Conservation (phyloP, 108 stramenopile genomes). For the Parmales sp. region DNA sequence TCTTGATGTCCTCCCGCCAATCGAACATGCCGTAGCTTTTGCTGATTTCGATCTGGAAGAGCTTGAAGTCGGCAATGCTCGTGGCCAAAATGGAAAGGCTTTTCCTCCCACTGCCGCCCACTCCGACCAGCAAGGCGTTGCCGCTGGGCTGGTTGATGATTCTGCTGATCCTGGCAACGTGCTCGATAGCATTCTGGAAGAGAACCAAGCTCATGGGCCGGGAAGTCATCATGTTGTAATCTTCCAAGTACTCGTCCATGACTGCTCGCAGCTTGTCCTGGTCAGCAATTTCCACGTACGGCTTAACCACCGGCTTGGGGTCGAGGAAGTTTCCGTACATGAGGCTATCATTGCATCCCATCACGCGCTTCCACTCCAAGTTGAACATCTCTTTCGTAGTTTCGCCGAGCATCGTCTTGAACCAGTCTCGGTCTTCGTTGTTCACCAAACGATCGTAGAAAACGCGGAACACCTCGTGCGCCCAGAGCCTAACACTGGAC, state of each 20-base stretch:
- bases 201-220: slow-evolving; percentile 76
- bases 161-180: slow-evolving; percentile 67
- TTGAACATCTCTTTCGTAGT: slow-evolving; percentile 25
- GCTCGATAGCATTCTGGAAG: slow-evolving; percentile 74
- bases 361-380: slow-evolving; percentile 31
- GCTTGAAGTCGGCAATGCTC: slow-evolving; percentile 69
- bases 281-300: slow-evolving; percentile 43
- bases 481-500: slow-evolving; percentile 53
- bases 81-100: slow-evolving; percentile 69
- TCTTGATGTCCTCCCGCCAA: slow-evolving; percentile 64
- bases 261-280: slow-evolving; percentile 42
- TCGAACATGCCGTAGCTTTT: slow-evolving; percentile 62
- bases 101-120: slow-evolving; percentile 80
- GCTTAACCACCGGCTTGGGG: slow-evolving; percentile 17
- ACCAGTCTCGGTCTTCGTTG: slow-evolving; percentile 54
- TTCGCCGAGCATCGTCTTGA: slow-evolving; percentile 18
- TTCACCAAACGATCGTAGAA: slow-evolving; percentile 65
- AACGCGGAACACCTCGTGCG: slow-evolving; percentile 69
- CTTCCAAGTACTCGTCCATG: slow-evolving; percentile 55
- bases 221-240: slow-evolving; percentile 75
- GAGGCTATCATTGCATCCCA: slow-evolving; percentile 21
- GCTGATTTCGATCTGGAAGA: slow-evolving; percentile 61
- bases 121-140: slow-evolving; percentile 80
- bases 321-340: slow-evolving; percentile 21
- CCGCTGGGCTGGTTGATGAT: slow-evolving; percentile 75